Conservation (phyloP, 2,329 filamentous ascomycete genomes). For the Huntiella decipiens region DNA sequence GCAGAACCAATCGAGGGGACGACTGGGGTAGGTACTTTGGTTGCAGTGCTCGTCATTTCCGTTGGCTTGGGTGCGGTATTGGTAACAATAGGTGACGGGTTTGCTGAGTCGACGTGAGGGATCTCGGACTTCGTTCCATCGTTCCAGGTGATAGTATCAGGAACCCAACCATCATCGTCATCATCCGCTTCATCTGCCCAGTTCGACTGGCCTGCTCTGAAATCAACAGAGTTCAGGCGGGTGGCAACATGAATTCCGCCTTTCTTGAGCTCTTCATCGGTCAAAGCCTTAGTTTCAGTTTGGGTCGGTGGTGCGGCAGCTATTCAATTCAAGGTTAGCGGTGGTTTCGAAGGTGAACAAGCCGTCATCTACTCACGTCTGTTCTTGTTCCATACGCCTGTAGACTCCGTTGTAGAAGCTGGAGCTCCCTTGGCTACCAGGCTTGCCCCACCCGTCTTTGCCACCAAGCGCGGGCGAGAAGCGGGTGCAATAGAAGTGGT, state of each 20-base stretch:
- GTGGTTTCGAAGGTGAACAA: background rate
- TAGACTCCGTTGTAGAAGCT: slow-evolving; percentile 53
- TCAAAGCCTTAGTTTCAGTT: slow-evolving; percentile 62
- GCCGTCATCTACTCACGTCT: slow-evolving; percentile 38
- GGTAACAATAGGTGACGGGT: slow-evolving; percentile 14
- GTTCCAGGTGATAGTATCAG: slow-evolving; percentile 72
- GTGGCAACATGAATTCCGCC: slow-evolving; percentile 74
- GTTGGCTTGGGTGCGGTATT: slow-evolving; percentile 21
- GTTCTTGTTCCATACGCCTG: slow-evolving; percentile 78
- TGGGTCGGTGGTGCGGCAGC: slow-evolving; percentile 19
- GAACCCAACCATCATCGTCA: slow-evolving; percentile 62
- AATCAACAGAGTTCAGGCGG: slow-evolving; percentile 56
- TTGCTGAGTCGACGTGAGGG: slow-evolving; percentile 32
- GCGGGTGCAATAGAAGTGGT: slow-evolving; percentile 27
- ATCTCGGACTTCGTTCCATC: slow-evolving; percentile 71
- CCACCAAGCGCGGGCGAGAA: slow-evolving; percentile 53
- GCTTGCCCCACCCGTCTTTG: slow-evolving; percentile 47
- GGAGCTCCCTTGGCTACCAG: slow-evolving; percentile 33
- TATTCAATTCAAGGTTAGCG: slow-evolving; percentile 21
- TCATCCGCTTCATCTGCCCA: slow-evolving; percentile 86
- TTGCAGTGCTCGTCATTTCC: background rate
- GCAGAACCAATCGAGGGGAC: background rate
- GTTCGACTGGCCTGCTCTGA: slow-evolving; percentile 50
- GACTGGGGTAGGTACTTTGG: background rate
- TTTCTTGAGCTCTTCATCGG: slow-evolving; percentile 72